Percentiles rank a stretch among this genome's conserved stretches.
Conservation (phyloP, 2,329 filamentous ascomycete species). For the Neocatenulostroma microsporum region DNA sequence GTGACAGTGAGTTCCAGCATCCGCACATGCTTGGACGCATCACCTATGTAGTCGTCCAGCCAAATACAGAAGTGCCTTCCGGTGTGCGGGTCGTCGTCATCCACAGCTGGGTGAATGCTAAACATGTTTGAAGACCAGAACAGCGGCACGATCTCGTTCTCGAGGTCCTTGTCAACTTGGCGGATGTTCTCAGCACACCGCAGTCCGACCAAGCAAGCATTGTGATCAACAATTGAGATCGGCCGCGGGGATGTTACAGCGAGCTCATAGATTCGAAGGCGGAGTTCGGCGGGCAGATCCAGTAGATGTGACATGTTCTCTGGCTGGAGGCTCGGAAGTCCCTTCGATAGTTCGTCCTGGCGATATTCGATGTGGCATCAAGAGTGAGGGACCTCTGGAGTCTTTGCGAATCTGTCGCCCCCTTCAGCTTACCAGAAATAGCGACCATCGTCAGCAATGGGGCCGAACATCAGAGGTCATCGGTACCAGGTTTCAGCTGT, state of each 20-base stretch:
- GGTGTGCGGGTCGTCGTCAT: not conserved
- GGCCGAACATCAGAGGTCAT: too few relatives aligned
- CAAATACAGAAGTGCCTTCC: not conserved
- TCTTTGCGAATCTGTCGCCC: too few relatives aligned
- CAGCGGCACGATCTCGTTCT: not conserved
- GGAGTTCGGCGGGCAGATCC: not conserved
- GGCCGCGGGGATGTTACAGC: not conserved
- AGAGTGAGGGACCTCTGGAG: too few relatives aligned
- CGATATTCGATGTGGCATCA: too few relatives aligned
- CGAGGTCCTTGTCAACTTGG: not conserved
- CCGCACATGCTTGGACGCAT: not conserved
- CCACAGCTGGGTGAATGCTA: not conserved
- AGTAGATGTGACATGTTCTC: not conserved
- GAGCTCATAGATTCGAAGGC: not conserved
- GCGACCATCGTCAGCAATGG: too few relatives aligned
- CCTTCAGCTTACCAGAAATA: too few relatives aligned
- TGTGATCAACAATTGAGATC: not conserved
- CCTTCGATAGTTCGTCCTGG: too few relatives aligned
- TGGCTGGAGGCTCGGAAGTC: too few relatives aligned
- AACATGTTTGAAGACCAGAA: slow-evolving; percentile 1
- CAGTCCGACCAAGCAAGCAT: too few relatives aligned
- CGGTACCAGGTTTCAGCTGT: too few relatives aligned
- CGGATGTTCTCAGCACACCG: not conserved
- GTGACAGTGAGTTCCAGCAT: not conserved
- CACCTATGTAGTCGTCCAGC: not conserved